Base-by-base conservation (phyloP, 2,329 filamentous ascomycete species). In the Fusarium sp. region DNA sequence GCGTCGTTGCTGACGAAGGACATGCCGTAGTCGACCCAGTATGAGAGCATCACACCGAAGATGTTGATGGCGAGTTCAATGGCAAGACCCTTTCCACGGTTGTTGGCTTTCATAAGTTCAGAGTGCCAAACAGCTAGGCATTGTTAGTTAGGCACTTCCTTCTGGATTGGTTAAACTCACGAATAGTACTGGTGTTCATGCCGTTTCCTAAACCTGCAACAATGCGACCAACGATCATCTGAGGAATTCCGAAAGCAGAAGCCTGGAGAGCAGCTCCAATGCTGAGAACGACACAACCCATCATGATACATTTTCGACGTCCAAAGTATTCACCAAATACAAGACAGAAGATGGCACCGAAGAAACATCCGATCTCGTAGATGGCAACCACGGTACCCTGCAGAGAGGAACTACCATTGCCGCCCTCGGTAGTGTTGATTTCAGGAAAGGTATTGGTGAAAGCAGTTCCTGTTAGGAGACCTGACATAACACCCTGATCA, bases 341-440 rank as follows among this genome's bases (percentile, higher is more conserved):
- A 57, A 77, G 73, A 29, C 76, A 78, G 57, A 81, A 77, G 57
- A 85, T 79, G 45, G 84, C 80, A 34, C 84, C 83, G 18, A 84
- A 77, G 73, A 85, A 84, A 66, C 83, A 85, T 3, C 85, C 85
- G 24, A 84, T 77, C 63, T 84, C 82, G 60, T 84, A 84, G n/a
- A 84, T 82, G 25, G 82, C 81, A 22, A 83, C 81, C 2, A 84
- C 82, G 29, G 81, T 83, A 22, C 82, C 82, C 69, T 84, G 83
- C 10, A 84, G 71, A 8, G 81, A 82, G 5, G 82, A 79, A 53
- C 81, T 83, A 3, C 82, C 81, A 34, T 77, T 80, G 10, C 81
- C 81, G 8, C 66, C 65, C 1, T 75, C 66, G 3, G 78, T 81
- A 1, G 81, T 79, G 59, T 80, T 77, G 24, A 81, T 80, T 66